Conservation (phyloP, 2,329 filamentous ascomycete species). For the Claviceps sp. region DNA sequence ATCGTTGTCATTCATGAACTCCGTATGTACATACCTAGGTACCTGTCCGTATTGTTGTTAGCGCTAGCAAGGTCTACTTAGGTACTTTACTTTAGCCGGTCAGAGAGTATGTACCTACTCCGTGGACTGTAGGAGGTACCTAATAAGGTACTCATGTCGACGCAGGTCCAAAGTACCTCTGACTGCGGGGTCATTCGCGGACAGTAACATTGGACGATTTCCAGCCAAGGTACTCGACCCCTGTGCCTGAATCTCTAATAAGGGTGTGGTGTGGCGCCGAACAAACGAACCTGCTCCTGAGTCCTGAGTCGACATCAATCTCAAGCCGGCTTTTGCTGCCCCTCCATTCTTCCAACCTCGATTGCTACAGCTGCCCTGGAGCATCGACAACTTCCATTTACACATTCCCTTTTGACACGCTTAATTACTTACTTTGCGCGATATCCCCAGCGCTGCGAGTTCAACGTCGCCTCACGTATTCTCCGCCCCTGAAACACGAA, state of each 20-base stretch:
- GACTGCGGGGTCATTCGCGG: neutral
- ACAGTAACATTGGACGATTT: neutral
- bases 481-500: neutral
- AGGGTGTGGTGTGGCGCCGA: neutral
- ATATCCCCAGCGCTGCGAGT: neutral
- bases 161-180: neutral
- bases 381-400: neutral
- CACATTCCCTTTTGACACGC: neutral
- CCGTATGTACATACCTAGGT: neutral
- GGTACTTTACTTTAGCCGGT: neutral
- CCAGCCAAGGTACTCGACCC: neutral
- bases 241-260: slow-evolving; percentile 2
- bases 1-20: neutral
- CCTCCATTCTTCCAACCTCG: neutral
- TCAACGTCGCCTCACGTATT: neutral
- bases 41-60: neutral
- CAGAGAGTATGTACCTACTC: too few relatives aligned
- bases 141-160: too few relatives aligned
- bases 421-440: neutral
- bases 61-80: neutral
- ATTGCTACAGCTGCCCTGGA: neutral
- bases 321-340: neutral
- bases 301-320: neutral
- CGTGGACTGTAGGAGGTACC: too few relatives aligned
- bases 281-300: neutral